Percentiles rank a stretch among this genome's conserved stretches.
These are phyloP conservation scores for Macadamia tetraphylla DNA, from an alignment of 164 flowering plant species.

Conservation along the genomic window DNA sequence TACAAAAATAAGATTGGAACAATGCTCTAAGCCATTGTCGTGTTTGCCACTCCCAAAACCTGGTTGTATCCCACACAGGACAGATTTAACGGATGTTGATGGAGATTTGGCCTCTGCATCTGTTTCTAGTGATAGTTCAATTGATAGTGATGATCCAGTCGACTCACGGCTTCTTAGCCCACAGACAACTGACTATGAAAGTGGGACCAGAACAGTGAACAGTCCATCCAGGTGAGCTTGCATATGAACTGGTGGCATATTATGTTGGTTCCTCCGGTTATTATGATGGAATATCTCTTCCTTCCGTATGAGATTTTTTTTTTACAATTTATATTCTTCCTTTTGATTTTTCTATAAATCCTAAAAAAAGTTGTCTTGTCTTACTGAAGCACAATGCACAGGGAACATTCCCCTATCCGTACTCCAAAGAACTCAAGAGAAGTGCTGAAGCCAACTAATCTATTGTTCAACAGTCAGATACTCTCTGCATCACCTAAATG, in stretches of 20 bases:
- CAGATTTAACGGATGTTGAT: slow-evolving; percentile 49
- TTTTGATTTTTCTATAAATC: slow-evolving; percentile 1
- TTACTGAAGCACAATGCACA: slow-evolving; percentile 38
- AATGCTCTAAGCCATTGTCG: slow-evolving; percentile 39
- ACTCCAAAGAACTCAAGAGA: slow-evolving; percentile 36
- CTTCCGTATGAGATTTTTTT: neutral
- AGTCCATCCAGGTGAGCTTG: slow-evolving; percentile 70
- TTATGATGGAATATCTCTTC: neutral
- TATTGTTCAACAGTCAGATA: slow-evolving; percentile 28
- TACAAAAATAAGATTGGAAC: slow-evolving; percentile 38
- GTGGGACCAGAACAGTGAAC: slow-evolving; percentile 48
- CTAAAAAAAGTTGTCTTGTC: slow-evolving; percentile 13
- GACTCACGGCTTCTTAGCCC: slow-evolving; percentile 70
- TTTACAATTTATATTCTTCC: neutral
- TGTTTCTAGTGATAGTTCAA: slow-evolving; percentile 60
- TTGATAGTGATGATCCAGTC: slow-evolving; percentile 69
- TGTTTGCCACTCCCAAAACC: slow-evolving; percentile 65
- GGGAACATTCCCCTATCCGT: slow-evolving; percentile 38
- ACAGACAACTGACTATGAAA: slow-evolving; percentile 51
- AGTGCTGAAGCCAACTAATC: slow-evolving; percentile 37
- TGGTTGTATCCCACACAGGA: slow-evolving; percentile 34
- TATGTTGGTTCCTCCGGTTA: neutral
- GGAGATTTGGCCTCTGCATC: slow-evolving; percentile 68
- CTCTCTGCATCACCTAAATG: slow-evolving; percentile 52
- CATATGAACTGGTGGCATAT: neutral